These are phyloP conservation scores for Coemansia furcata DNA, from an alignment of 192 early-diverging fungal species.

Conservation along the genomic window DNA sequence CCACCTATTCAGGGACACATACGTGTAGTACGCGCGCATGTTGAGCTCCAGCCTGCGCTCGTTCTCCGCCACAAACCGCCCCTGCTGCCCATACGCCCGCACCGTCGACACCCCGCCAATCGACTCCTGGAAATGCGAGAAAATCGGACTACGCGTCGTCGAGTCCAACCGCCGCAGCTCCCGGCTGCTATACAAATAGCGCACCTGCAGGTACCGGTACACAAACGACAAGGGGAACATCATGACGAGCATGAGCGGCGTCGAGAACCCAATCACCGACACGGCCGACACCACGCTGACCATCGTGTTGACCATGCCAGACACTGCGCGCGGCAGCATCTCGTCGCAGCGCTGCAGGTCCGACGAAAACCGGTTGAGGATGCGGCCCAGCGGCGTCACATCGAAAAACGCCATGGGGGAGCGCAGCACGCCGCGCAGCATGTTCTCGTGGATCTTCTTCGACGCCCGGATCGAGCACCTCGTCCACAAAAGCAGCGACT, in stretches of 20 bases:
- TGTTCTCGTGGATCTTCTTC: constrained; percentile 62
- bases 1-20: constrained; percentile 72
- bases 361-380: constrained; percentile 75
- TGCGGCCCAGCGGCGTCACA: constrained; percentile 71
- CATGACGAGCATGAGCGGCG: constrained; percentile 70
- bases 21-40: constrained; percentile 77
- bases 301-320: constrained; percentile 64
- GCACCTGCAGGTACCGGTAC: constrained; percentile 71
- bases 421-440: constrained; percentile 64
- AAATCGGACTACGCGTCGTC: constrained; percentile 75
- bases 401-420: constrained; percentile 81
- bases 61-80: constrained; percentile 71
- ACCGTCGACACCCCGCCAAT: constrained; percentile 82
- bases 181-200: constrained; percentile 77
- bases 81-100: constrained; percentile 80
- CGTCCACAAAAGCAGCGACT: constrained; percentile 81
- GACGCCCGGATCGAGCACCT: constrained; percentile 73
- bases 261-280: constrained; percentile 54
- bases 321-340: constrained; percentile 59
- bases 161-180: constrained; percentile 88
- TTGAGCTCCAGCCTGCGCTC: constrained; percentile 68
- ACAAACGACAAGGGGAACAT: constrained; percentile 73
- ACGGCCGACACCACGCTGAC: constrained; percentile 58
- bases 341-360: constrained; percentile 65
- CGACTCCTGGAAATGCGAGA: constrained; percentile 80